Percentiles rank a stretch among this genome's conserved stretches.
Evolutionary conservation across 148 eudicot genomes (phyloP).

Genomic region (Oxyria digyna): DNA sequence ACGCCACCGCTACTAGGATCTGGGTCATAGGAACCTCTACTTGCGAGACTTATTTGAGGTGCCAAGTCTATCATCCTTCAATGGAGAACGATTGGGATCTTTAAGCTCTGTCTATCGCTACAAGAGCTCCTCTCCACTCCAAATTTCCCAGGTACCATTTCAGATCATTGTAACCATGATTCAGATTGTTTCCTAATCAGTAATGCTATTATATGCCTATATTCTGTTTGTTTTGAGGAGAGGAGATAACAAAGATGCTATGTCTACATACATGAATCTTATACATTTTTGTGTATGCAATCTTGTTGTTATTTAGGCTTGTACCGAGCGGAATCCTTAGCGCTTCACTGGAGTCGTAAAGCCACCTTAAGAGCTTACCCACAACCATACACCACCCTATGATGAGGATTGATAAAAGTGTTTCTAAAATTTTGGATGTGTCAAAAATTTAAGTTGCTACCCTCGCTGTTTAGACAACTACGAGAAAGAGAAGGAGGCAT

Average conservation of each 20-base stretch:
- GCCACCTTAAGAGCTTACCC: constrained; percentile 36
- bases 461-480: constrained; percentile 57
- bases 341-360: constrained; percentile 36
- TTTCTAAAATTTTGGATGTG: constrained; percentile 37
- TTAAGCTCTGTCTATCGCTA: constrained; percentile 74
- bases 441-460: constrained; percentile 35
- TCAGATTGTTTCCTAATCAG: too few species aligned
- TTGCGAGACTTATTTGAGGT: constrained; percentile 89
- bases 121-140: constrained; percentile 44
- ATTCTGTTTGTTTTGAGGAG: too few species aligned
- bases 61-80: constrained; percentile 70
- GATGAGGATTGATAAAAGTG: constrained; percentile 16
- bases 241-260: too few species aligned
- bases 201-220: too few species aligned
- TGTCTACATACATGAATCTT: too few species aligned
- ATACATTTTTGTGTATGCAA: not conserved
- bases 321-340: constrained; percentile 42
- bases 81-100: constrained; percentile 95
- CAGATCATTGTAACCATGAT: too few species aligned
- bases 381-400: constrained; percentile 19
- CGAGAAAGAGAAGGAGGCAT: constrained; percentile 49
- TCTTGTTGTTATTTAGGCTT: constrained; percentile 23
- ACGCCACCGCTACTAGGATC: constrained; percentile 18
- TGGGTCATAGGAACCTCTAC: constrained; percentile 90
- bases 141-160: constrained; percentile 56